phyloP scores from a whole-genome alignment of 257 asterid genomes.

The Paraleonurus japonicus region DNA sequence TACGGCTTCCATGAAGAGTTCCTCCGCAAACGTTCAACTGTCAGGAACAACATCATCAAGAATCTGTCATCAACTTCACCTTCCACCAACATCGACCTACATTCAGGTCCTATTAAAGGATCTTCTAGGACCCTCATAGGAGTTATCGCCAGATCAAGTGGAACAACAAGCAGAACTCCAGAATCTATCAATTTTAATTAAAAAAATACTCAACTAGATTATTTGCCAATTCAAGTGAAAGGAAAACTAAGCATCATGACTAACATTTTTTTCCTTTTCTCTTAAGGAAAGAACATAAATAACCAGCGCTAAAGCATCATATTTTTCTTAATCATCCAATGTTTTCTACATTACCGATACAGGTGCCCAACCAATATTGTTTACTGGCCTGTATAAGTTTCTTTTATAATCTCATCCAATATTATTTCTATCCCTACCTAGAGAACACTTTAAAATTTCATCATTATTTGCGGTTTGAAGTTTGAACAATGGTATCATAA shows the following conservation, averaged over 20 bases:
- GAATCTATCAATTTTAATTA: conserved; percentile 5
- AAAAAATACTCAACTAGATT: conserved; percentile 4
- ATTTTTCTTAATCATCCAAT: not conserved
- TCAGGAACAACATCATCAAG: conserved; percentile 75
- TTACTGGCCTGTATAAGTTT: not conserved
- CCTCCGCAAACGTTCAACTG: conserved; percentile 72
- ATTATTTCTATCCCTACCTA: not conserved
- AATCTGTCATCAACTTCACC: conserved; percentile 85
- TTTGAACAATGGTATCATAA: not conserved
- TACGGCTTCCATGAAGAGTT: conserved; percentile 94
- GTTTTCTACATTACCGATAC: not conserved
- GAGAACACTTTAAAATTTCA: not conserved
- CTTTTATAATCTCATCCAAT: too few relatives aligned
- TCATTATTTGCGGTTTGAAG: not conserved
- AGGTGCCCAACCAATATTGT: not conserved
- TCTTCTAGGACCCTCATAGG: conserved; percentile 94
- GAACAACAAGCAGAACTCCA: conserved; percentile 75
- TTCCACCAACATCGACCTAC: conserved; percentile 73
- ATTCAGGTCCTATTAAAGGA: conserved; percentile 82
- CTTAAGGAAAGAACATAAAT: not conserved
- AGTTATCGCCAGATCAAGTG: conserved; percentile 83
- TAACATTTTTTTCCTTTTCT: not conserved
- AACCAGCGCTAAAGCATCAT: conserved; percentile 1
- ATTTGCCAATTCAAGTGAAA: not conserved
- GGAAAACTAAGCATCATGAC: conserved; percentile 2